These are phyloP conservation scores for Cyberlindnera meyerae DNA, from an alignment of 805 yeast species.

Conservation along the genomic window DNA sequence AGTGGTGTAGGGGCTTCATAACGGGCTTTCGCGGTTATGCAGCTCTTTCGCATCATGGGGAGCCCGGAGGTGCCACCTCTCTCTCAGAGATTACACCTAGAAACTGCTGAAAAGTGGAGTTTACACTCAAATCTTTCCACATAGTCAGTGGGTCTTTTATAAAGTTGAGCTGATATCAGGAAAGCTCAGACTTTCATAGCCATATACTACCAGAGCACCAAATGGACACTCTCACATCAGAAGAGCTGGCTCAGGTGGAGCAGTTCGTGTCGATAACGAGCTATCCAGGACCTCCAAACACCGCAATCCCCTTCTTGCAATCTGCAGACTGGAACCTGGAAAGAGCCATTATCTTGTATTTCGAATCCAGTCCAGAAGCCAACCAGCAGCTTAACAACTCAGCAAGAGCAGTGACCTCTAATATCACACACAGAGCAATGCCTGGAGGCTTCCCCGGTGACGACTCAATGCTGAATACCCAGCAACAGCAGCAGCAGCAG, in stretches of 20 bases:
- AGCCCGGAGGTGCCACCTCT: too few species aligned
- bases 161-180: too few species aligned
- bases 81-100: too few species aligned
- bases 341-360: slow-evolving; percentile 24
- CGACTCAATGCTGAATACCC: slow-evolving; percentile 3
- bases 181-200: too few species aligned
- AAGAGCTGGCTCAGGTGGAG: slow-evolving; percentile 9
- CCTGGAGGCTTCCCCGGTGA: slow-evolving; percentile 23
- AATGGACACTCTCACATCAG: slow-evolving; percentile 15
- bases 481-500: neutral
- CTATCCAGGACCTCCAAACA: slow-evolving; percentile 17
- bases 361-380: slow-evolving; percentile 22
- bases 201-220: neutral
- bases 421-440: neutral
- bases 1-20: too few species aligned
- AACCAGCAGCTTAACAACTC: slow-evolving; percentile 20
- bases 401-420: slow-evolving; percentile 7
- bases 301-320: slow-evolving; percentile 21
- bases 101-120: too few species aligned
- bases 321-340: slow-evolving; percentile 38
- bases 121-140: too few species aligned
- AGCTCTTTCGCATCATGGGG: too few species aligned
- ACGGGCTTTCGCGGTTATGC: too few species aligned
- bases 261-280: slow-evolving; percentile 18
- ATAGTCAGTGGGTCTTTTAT: too few species aligned